phyloP scores from a whole-genome alignment of 179 eudicot species.

The Amaranthus tricolor region DNA sequence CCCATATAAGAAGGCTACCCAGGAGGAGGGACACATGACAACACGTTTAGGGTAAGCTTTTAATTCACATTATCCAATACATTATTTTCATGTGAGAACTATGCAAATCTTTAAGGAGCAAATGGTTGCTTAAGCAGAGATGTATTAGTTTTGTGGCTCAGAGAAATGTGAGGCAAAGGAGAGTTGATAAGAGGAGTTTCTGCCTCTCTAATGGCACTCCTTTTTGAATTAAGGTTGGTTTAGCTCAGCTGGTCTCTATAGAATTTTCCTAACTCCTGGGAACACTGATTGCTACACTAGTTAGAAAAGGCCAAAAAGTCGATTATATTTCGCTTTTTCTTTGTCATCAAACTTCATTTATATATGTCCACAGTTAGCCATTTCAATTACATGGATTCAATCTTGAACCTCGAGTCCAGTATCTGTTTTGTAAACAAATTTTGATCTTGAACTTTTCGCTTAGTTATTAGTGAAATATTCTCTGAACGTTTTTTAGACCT shows the following conservation, averaged over 20 bases:
- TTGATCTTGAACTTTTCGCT: too few relatives aligned
- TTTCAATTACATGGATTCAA: too few relatives aligned
- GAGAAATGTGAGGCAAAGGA: background rate
- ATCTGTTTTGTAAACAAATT: too few relatives aligned
- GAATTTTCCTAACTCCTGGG: background rate
- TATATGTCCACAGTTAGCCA: too few relatives aligned
- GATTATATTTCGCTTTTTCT: background rate
- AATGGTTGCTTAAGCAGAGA: background rate
- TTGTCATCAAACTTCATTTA: background rate
- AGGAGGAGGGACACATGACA: conserved; percentile 84
- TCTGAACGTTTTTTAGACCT: background rate
- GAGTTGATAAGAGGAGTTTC: background rate
- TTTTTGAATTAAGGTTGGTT: background rate
- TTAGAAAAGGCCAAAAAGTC: background rate
- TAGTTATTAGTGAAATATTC: background rate
- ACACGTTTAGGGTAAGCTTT: conserved; percentile 95
- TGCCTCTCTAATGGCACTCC: background rate
- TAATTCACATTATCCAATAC: background rate
- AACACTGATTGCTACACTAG: background rate
- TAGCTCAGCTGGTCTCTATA: background rate
- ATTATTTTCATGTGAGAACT: background rate
- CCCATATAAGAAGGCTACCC: conserved; percentile 91
- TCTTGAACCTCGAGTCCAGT: too few relatives aligned
- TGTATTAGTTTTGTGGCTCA: too few relatives aligned
- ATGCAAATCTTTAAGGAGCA: background rate